phyloP scores from a whole-genome alignment of 192 early-diverging fungal species.

The Tieghemiomyces parasiticus region DNA sequence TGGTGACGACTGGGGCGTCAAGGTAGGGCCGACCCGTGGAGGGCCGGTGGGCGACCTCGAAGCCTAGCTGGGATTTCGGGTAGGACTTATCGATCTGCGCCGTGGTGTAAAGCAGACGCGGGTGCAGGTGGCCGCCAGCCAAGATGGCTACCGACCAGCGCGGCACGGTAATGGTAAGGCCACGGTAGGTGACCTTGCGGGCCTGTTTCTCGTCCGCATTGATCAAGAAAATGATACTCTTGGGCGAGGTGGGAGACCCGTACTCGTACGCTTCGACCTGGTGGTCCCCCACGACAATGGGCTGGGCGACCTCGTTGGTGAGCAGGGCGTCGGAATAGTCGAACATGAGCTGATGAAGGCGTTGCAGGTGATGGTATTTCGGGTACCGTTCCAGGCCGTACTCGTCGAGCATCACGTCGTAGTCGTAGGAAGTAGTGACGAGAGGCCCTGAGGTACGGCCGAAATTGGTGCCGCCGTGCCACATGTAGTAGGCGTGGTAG shows the following conservation, averaged over 20 bases:
- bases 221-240: slow-evolving; percentile 20
- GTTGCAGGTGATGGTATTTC: slow-evolving; percentile 25
- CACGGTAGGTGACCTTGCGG: slow-evolving; percentile 14
- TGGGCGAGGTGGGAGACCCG: slow-evolving; percentile 11
- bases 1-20: neutral
- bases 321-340: slow-evolving; percentile 15
- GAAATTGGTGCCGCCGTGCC: slow-evolving; percentile 56
- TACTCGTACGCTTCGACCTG: slow-evolving; percentile 14
- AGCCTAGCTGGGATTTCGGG: slow-evolving; percentile 9
- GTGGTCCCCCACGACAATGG: slow-evolving; percentile 1
- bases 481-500: slow-evolving; percentile 41
- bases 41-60: slow-evolving; percentile 11
- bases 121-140: neutral
- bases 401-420: slow-evolving; percentile 29
- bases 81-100: slow-evolving; percentile 13
- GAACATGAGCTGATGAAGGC: slow-evolving; percentile 16
- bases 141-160: slow-evolving; percentile 22
- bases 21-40: slow-evolving; percentile 11
- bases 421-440: slow-evolving; percentile 26
- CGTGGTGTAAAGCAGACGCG: slow-evolving; percentile 18
- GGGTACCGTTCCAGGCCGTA: slow-evolving; percentile 31
- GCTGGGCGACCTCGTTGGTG: slow-evolving; percentile 12
- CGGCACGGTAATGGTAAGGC: slow-evolving; percentile 10
- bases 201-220: slow-evolving; percentile 13
- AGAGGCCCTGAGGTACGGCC: slow-evolving; percentile 29